Conservation (phyloP, 2,329 filamentous ascomycete genomes). For the Colletotrichum lupini region DNA sequence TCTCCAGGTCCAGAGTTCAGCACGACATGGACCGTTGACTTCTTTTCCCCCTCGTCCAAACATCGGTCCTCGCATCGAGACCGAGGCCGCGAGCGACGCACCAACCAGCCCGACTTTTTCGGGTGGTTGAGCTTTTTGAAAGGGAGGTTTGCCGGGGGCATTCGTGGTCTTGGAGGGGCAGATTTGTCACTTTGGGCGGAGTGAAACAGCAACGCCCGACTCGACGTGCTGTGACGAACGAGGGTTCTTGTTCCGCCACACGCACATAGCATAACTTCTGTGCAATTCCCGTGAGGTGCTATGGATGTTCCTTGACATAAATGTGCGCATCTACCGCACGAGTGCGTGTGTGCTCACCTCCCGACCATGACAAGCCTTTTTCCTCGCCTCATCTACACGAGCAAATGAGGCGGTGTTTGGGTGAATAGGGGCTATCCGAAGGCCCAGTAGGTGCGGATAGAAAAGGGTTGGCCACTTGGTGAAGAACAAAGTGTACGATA, state of each 20-base stretch:
- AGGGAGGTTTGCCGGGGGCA: background rate
- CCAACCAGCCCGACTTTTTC: background rate
- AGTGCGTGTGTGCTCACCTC: conserved; percentile 1
- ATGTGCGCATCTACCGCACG: conserved; percentile 12
- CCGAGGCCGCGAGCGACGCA: conserved; percentile 18
- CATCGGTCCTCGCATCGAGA: conserved; percentile 19
- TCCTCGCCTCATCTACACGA: background rate
- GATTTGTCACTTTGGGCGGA: conserved; percentile 5
- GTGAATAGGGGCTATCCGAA: background rate
- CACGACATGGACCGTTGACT: background rate
- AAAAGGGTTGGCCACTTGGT: background rate
- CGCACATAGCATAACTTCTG: background rate
- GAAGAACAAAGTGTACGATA: conserved; percentile 1
- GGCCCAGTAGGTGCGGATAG: background rate
- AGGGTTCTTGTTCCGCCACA: background rate
- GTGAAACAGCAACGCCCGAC: conserved; percentile 31
- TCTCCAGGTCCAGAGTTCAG: background rate
- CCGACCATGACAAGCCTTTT: background rate
- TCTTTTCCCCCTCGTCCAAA: conserved; percentile 7
- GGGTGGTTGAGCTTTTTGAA: background rate
- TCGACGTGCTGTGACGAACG: conserved; percentile 9
- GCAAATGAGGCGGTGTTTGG: conserved; percentile 9
- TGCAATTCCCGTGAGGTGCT: no score
- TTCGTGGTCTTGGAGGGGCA: background rate
- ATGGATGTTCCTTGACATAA: conserved; percentile 16